phyloP scores from a whole-genome alignment of 331 rosid genomes.

The Quercus tomentella region DNA sequence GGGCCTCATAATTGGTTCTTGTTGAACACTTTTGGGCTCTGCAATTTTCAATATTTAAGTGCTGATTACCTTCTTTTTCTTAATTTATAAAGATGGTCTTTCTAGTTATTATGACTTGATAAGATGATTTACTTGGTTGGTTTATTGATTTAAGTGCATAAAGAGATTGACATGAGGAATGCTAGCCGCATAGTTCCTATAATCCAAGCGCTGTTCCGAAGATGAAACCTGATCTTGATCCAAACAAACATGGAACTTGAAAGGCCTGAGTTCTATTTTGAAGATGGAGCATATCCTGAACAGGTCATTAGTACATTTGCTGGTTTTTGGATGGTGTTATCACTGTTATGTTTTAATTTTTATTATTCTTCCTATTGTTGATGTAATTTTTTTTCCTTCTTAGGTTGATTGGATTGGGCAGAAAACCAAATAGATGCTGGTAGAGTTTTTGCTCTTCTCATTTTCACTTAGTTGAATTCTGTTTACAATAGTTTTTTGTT shows the following conservation, averaged over 20 bases:
- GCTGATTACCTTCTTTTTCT: no score
- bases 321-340: not conserved
- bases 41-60: no score
- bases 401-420: constrained; percentile 98
- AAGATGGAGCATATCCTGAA: constrained; percentile 4
- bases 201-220: constrained; percentile 66
- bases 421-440: constrained; percentile 91
- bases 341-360: not conserved
- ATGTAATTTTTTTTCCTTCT: constrained; percentile 14
- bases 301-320: not conserved
- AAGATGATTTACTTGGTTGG: no score
- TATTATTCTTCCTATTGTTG: constrained; percentile 1
- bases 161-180: constrained; percentile 27
- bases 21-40: no score
- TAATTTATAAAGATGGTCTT: no score
- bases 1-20: no score
- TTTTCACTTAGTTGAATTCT: constrained; percentile 5
- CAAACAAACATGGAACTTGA: constrained; percentile 50
- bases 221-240: constrained; percentile 79
- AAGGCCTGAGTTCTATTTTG: constrained; percentile 69
- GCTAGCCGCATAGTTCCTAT: constrained; percentile 52
- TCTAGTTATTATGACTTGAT: no score
- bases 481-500: not conserved
- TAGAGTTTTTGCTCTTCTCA: constrained; percentile 10
- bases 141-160: no score